phyloP scores from a whole-genome alignment of 139 green algal genomes.

The Mesostigma viride region DNA sequence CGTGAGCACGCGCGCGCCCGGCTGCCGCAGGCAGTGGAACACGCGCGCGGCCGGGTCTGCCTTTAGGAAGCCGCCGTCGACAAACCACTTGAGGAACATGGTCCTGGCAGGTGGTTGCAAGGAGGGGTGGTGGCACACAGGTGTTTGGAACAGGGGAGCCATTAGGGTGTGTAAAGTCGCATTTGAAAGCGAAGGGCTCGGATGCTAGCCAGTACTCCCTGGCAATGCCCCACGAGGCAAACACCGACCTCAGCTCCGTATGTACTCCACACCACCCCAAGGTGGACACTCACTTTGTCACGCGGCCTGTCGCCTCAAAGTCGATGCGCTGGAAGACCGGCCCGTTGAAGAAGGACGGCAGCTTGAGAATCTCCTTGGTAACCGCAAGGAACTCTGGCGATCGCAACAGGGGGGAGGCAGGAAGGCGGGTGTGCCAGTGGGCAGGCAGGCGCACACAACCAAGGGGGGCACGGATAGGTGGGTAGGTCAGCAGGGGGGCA shows the following conservation, averaged over 20 bases:
- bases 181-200: too few species aligned
- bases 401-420: neutral
- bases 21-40: slow-evolving; percentile 37
- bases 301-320: slow-evolving; percentile 12
- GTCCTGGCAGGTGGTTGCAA: too few species aligned
- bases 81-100: too few species aligned
- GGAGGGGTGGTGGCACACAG: too few species aligned
- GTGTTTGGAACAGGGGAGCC: too few species aligned
- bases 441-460: neutral
- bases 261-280: too few species aligned
- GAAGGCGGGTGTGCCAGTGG: too few species aligned
- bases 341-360: slow-evolving; percentile 60
- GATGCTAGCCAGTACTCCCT: too few species aligned
- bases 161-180: too few species aligned
- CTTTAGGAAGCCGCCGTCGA: too few species aligned
- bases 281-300: slow-evolving; percentile 24
- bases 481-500: neutral
- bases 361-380: slow-evolving; percentile 58
- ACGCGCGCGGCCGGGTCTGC: slow-evolving; percentile 21
- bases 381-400: slow-evolving; percentile 27
- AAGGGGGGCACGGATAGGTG: neutral
- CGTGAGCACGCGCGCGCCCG: slow-evolving; percentile 25
- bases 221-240: too few species aligned
- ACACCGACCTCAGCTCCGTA: too few species aligned
- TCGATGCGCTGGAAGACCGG: slow-evolving; percentile 24